Conservation (phyloP, 331 rosid genomes). For the Rhamnella rubrinervis region DNA sequence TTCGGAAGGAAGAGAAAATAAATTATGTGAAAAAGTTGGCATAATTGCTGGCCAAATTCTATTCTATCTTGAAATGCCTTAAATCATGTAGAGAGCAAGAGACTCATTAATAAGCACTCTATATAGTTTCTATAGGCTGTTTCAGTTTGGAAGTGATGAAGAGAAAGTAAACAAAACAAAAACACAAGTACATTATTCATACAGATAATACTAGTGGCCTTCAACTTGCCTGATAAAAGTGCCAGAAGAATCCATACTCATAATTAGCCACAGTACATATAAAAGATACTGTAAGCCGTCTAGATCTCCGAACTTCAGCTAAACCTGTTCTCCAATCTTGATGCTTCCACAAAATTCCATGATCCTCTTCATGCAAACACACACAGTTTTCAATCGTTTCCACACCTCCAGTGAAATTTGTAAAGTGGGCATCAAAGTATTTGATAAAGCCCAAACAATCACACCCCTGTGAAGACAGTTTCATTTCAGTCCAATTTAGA, state of each 20-base stretch:
- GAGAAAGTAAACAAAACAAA: constrained; percentile 7
- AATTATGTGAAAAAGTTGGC: too few species aligned
- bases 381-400: constrained; percentile 91
- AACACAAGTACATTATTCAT: constrained; percentile 6
- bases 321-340: constrained; percentile 99
- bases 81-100: background rate
- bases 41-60: background rate
- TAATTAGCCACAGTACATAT: constrained; percentile 92
- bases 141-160: too few species aligned
- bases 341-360: constrained; percentile 95
- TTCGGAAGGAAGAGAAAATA: background rate
- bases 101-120: too few species aligned
- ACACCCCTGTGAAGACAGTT: constrained; percentile 64
- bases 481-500: constrained; percentile 25
- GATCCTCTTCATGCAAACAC: constrained; percentile 95
- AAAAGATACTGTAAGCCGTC: constrained; percentile 85
- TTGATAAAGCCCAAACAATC: constrained; percentile 93
- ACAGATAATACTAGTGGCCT: constrained; percentile 7
- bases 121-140: too few species aligned
- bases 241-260: constrained; percentile 97
- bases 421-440: constrained; percentile 94
- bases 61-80: background rate
- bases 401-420: constrained; percentile 90
- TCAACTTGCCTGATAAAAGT: constrained; percentile 90
- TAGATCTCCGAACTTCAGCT: constrained; percentile 97